Conservation (phyloP, 2,329 filamentous ascomycete species). For the Incumbomyces lentus region DNA sequence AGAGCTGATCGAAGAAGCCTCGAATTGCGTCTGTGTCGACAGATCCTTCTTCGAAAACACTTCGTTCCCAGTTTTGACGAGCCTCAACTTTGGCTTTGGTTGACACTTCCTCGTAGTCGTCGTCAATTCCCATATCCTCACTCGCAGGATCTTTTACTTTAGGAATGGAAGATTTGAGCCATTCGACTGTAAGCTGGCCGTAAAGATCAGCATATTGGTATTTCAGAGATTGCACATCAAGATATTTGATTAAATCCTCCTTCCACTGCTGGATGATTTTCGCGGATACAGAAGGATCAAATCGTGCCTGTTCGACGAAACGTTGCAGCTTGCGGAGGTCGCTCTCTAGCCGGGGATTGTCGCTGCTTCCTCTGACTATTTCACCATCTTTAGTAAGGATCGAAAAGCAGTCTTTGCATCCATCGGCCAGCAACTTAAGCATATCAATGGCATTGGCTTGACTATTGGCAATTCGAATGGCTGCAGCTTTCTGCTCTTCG, state of each 20-base stretch:
- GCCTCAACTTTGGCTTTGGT: constrained; percentile 45
- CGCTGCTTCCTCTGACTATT: constrained; percentile 18
- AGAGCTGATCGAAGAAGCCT: constrained; percentile 43
- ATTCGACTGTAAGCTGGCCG: constrained; percentile 45
- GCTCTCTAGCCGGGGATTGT: constrained; percentile 19
- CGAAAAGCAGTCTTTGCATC: constrained; percentile 29
- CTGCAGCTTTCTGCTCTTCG: constrained; percentile 35
- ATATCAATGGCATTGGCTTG: constrained; percentile 24
- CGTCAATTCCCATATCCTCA: constrained; percentile 24
- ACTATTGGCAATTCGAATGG: constrained; percentile 28
- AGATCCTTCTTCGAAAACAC: constrained; percentile 43
- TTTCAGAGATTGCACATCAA: constrained; percentile 43
- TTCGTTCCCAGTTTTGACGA: constrained; percentile 44
- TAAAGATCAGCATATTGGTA: constrained; percentile 49
- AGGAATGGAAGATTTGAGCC: constrained; percentile 33
- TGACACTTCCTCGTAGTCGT: constrained; percentile 39
- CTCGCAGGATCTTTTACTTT: constrained; percentile 11
- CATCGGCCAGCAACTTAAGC: constrained; percentile 28
- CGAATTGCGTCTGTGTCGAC: constrained; percentile 39
- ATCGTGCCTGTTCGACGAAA: constrained; percentile 43
- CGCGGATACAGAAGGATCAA: constrained; percentile 44
- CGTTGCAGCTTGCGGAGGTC: constrained; percentile 35
- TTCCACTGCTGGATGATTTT: constrained; percentile 39
- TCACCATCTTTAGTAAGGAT: constrained; percentile 28
- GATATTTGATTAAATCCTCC: constrained; percentile 34